Evolutionary conservation across 768 basidiomycete species (phyloP), one percentile per base, ranked within the genome.

Genomic region (Kwoniella bestiolae): DNA sequence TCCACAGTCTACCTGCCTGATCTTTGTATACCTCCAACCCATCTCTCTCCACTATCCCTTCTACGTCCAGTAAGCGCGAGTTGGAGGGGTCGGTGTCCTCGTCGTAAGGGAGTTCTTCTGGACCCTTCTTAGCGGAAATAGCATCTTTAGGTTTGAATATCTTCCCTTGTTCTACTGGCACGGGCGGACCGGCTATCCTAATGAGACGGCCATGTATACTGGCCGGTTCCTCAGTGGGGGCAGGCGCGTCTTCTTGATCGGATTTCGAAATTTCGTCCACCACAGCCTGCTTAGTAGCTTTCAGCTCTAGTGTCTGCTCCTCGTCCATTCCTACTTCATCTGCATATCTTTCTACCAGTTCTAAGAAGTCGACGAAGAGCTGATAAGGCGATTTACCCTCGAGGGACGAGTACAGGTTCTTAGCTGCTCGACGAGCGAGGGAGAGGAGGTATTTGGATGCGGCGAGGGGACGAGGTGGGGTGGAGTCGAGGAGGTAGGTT

Each of bases 331-430:
- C 96, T 68, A 98, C 91, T 46, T 95, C 92, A 28, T 98, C 96
- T 0, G 94, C 86, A 74, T 89, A 90, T 66, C 88, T 86, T 80
- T 97, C 95, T 35, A 91, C 91, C 3, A 96, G 87, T 35, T 95
- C 91, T 47, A 98, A 86, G 85, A 91, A 98, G 68, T 96, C 92
- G 58, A 88, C 88, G 23, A 99, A 87, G 3, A 98, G 85, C 74
- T 97, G 94, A 76, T 96, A 97, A 0, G 95, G 90, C 65, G 93
- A 94, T 82, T 97, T 97, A 53, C 91, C 91, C 79, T 97, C 94
- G 0, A 91, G 88, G 64, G 91, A 92, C 14, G 83, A 84, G 76
- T 96, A 97, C 65, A 89, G 87, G 26, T 93, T 94, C 44, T 86
- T 85, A 0, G 89, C 85, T 2, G 95, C 92, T 75, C 90, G 90